These are phyloP conservation scores for Kwoniella heveanensis DNA, from an alignment of 768 basidiomycete genomes.

Conservation along the genomic window DNA sequence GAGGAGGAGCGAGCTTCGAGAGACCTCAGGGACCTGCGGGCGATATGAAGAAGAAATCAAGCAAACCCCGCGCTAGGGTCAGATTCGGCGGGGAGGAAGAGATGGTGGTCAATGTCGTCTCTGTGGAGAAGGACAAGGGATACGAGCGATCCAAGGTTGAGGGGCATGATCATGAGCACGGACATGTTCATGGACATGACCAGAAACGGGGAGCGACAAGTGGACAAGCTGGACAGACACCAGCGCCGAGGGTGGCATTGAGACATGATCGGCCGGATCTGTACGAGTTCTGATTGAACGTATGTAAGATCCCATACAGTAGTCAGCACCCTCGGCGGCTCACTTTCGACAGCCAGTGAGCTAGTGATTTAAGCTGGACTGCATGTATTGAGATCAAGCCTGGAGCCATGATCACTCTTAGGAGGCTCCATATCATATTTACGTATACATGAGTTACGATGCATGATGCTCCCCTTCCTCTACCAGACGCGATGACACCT, in stretches of 20 bases:
- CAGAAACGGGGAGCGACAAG: slow-evolving; percentile 6
- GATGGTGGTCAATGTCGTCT: slow-evolving; percentile 14
- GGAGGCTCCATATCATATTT: too few relatives aligned
- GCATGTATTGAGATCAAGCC: too few relatives aligned
- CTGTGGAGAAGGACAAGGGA: neutral
- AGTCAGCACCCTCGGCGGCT: too few relatives aligned
- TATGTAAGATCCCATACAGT: too few relatives aligned
- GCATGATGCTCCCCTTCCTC: too few relatives aligned
- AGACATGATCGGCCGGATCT: slow-evolving; percentile 55
- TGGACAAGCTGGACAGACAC: too few relatives aligned
- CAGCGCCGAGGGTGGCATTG: slow-evolving; percentile 22
- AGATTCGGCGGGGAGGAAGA: slow-evolving; percentile 47
- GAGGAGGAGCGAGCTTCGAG: neutral
- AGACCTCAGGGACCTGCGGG: slow-evolving; percentile 18
- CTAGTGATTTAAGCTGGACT: too few relatives aligned
- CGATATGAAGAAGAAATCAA: slow-evolving; percentile 28
- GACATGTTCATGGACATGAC: slow-evolving; percentile 25
- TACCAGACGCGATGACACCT: too few relatives aligned
- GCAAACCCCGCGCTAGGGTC: slow-evolving; percentile 42
- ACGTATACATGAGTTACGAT: too few relatives aligned
- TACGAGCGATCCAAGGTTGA: slow-evolving; percentile 12
- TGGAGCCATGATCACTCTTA: too few relatives aligned
- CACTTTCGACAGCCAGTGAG: too few relatives aligned
- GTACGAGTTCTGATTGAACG: slow-evolving; percentile 50
- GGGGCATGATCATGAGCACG: slow-evolving; percentile 28